Base-by-base conservation (phyloP, 257 asterid species). In the Gentiana macrophylla region DNA sequence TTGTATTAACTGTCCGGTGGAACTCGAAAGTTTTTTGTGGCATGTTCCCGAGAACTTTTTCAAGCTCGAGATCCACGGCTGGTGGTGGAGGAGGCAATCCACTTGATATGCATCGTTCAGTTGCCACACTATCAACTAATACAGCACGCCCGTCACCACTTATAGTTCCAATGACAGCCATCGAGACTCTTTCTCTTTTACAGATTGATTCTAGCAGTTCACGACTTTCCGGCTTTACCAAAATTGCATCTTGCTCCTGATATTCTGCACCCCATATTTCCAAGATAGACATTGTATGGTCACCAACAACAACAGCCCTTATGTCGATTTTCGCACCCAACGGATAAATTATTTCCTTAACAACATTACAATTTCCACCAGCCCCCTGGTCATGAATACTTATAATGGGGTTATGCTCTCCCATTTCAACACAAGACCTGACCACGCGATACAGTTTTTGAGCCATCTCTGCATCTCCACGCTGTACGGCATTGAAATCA, bases 241-340 rank as follows among this genome's bases (percentile, higher is more conserved):
- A 72, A 65, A 91, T 87, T 37, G 98, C 98, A 64, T 91, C 98
- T 65, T 91, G 98, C 77, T 91, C 98, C 70, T 91, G 98, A 73
- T 87, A 91, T 70, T 91, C 98, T 4, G 98, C 96, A 58, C 98
- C 96, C 98, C 96, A 87, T 67, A 91, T 84, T 76, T 91, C 98
- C 78, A 91, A 72, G 57, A 84, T 68, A 36, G 95, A 91, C 98
- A 91, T 87, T 0, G 98, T 91, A 68, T 87, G 73, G 65, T 91
- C 98, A 56, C 98, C 95, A 55, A 87, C 83, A 12, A 83, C 94
- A 60, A 87, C 74, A n/a, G 91, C 80, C 70, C 98, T 72, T 56
- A 91, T 79, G 72, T 87, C 96, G 63, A 91, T 87, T 57, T 81
- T 78, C 49, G 94, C 98, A 51, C 98, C 98, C 65, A 77, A 50